A percentile compares a stretch with the other conserved stretches of the same genome.
Conservation (phyloP, 1,284 basidiomycete species). For the Rugosomyces carneus region DNA sequence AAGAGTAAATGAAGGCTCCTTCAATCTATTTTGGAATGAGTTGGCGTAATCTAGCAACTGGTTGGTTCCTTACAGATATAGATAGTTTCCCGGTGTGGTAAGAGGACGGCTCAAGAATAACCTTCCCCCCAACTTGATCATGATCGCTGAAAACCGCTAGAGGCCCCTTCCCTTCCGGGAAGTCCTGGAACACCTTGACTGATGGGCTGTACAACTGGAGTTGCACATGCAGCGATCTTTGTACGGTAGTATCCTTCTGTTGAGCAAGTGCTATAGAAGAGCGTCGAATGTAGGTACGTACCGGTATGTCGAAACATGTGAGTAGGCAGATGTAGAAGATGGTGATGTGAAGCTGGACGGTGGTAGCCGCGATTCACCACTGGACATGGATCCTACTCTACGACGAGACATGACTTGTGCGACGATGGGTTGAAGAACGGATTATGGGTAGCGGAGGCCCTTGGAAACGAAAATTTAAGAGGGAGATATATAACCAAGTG, state of each 20-base stretch:
- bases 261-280: not conserved
- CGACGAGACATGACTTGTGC: constrained; percentile 18
- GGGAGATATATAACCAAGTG: constrained; percentile 11
- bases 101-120: constrained; percentile 47
- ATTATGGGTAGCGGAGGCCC: not conserved
- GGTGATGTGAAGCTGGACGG: constrained; percentile 5
- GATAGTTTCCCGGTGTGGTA: constrained; percentile 48
- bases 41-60: constrained; percentile 3
- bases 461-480: not conserved
- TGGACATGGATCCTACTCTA: constrained; percentile 24
- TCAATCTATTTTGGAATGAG: constrained; percentile 41
- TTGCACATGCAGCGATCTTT: constrained; percentile 51
- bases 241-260: not conserved
- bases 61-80: constrained; percentile 41
- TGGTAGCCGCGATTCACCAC: constrained; percentile 1
- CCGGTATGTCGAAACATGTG: constrained; percentile 18
- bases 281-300: constrained; percentile 1
- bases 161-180: constrained; percentile 30
- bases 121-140: constrained; percentile 52
- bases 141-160: constrained; percentile 55
- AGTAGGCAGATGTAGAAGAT: constrained; percentile 13
- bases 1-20: constrained; percentile 51
- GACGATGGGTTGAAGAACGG: not conserved
- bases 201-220: constrained; percentile 55
- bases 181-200: constrained; percentile 39